phyloP scores from a whole-genome alignment of 2,329 filamentous ascomycete genomes.

The Botryotinia calthae region DNA sequence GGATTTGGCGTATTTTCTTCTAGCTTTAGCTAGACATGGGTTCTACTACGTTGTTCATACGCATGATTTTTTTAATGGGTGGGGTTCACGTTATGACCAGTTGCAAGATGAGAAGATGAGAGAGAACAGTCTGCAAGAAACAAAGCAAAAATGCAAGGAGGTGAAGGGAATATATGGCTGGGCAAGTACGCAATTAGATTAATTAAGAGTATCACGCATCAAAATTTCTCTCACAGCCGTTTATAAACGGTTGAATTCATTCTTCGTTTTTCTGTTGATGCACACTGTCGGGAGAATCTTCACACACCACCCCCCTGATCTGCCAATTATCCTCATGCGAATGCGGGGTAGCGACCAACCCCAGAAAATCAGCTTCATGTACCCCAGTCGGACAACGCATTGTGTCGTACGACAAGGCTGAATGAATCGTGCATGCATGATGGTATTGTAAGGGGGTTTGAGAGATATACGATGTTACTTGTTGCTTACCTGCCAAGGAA shows the following conservation, averaged over 20 bases:
- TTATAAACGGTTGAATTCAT: not conserved
- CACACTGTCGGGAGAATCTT: not conserved
- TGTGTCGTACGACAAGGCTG: not conserved
- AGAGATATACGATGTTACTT: not conserved
- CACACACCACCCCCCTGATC: not conserved
- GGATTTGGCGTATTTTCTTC: not conserved
- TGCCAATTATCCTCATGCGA: not conserved
- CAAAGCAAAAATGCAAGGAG: not conserved
- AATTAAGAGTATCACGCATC: slow-evolving; percentile 4
- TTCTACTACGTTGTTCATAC: not conserved
- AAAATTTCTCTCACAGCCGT: not conserved
- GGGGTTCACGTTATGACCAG: not conserved
- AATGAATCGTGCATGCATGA: slow-evolving; percentile 1
- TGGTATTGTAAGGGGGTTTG: not conserved
- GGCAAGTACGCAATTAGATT: not conserved
- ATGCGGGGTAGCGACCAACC: slow-evolving; percentile 7
- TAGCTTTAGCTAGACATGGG: not conserved
- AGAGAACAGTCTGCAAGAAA: not conserved
- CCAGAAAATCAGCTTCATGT: slow-evolving; percentile 1
- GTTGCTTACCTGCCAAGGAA: not conserved
- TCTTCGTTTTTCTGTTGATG: not conserved
- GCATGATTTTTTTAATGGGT: slow-evolving; percentile 12
- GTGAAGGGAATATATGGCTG: not conserved
- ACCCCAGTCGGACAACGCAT: slow-evolving; percentile 3
- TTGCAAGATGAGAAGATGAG: slow-evolving; percentile 3